Conservation (phyloP, 2,329 filamentous ascomycete genomes). For the Elsinoe perseae region DNA sequence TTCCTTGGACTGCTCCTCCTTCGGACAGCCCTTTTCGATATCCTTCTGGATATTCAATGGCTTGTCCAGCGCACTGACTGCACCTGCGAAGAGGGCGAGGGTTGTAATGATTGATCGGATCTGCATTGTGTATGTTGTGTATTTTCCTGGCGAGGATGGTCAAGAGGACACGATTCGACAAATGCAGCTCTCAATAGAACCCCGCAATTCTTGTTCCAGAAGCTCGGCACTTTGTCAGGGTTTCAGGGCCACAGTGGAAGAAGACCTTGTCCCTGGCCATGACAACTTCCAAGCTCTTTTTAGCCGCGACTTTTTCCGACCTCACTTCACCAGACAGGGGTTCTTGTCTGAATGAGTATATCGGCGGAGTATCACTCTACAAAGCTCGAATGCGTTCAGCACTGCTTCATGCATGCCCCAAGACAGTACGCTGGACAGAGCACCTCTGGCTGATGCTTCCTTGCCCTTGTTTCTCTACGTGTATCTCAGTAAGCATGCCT, state of each 20-base stretch:
- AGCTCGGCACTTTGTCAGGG: slow-evolving; percentile 4
- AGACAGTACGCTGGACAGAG: too few relatives aligned
- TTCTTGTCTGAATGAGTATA: too few relatives aligned
- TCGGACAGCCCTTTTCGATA: slow-evolving; percentile 54
- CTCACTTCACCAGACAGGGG: too few relatives aligned
- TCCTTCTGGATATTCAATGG: slow-evolving; percentile 66
- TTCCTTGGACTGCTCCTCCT: slow-evolving; percentile 55
- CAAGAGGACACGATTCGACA: slow-evolving; percentile 9
- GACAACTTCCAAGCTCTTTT: background rate
- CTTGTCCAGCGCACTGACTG: slow-evolving; percentile 40
- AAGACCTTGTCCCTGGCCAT: background rate
- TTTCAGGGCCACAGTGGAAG: background rate
- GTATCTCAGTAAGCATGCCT: too few relatives aligned
- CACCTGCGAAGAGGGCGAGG: slow-evolving; percentile 44
- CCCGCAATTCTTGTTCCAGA: slow-evolving; percentile 8
- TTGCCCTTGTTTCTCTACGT: too few relatives aligned
- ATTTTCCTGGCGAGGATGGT: background rate
- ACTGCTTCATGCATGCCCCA: too few relatives aligned
- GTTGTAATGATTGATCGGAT: slow-evolving; percentile 35
- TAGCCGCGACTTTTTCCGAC: slow-evolving; percentile 7
- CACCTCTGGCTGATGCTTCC: too few relatives aligned
- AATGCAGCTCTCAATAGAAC: background rate
- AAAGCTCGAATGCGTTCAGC: too few relatives aligned
- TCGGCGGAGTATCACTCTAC: too few relatives aligned
- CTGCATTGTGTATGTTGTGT: slow-evolving; percentile 34